Evolutionary conservation across 139 green algal species (phyloP).

Genomic region (Deuterostichococcus epilithicus): DNA sequence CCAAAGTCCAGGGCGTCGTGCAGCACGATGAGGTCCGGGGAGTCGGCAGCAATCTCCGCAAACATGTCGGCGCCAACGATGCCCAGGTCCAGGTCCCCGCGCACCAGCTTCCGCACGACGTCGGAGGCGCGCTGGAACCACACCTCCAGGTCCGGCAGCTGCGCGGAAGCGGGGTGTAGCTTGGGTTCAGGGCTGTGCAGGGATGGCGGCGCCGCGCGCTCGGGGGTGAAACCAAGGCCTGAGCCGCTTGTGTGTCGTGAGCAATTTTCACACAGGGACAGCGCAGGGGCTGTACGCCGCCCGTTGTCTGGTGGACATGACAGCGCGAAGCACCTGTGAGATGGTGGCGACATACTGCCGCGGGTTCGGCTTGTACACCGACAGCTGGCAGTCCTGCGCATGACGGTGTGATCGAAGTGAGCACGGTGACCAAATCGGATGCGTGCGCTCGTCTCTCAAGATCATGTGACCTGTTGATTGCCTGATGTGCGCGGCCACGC

Average conservation of each 20-base stretch:
- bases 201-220: too few species aligned
- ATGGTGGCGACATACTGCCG: conserved; percentile 95
- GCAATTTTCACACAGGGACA: neutral
- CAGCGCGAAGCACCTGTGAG: conserved; percentile 45
- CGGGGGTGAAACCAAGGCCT: too few species aligned
- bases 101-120: conserved; percentile 90
- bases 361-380: conserved; percentile 95
- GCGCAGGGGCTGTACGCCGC: too few species aligned
- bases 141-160: conserved; percentile 91
- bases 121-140: conserved; percentile 97
- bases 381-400: conserved; percentile 82
- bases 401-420: neutral
- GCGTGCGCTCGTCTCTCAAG: too few species aligned
- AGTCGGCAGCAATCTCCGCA: conserved; percentile 64
- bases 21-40: conserved; percentile 79
- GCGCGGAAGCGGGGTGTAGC: conserved; percentile 2
- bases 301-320: neutral
- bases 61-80: conserved; percentile 98
- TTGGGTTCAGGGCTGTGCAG: too few species aligned
- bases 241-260: neutral
- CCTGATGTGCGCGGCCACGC: too few species aligned
- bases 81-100: conserved; percentile 94
- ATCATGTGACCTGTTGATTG: too few species aligned
- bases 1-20: conserved; percentile 93
- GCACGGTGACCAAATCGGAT: too few species aligned